Conservation (phyloP, 208 protist genomes). For the Angomonas ambiguus region DNA sequence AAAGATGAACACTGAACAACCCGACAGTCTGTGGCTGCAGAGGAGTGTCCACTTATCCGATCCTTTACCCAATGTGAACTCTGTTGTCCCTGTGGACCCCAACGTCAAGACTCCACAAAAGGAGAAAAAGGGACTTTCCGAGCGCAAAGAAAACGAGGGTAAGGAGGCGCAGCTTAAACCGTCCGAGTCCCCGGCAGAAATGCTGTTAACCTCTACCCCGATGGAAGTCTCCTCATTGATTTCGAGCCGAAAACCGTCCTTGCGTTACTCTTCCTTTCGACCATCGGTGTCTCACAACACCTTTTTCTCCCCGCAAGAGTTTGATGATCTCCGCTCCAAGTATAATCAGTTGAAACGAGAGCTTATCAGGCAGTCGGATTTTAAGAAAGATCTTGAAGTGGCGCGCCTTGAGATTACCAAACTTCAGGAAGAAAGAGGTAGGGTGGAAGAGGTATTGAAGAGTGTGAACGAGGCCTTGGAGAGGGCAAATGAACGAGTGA, state of each 20-base stretch:
- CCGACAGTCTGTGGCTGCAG: conserved; percentile 83
- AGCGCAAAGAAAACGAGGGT: conserved; percentile 2
- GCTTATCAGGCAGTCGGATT: conserved; percentile 63
- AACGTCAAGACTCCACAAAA: background rate
- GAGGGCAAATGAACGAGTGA: conserved; percentile 38
- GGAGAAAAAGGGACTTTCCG: background rate
- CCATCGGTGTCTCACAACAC: conserved; percentile 52
- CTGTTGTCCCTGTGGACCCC: conserved; percentile 4
- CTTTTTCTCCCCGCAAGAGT: conserved; percentile 71
- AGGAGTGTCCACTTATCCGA: conserved; percentile 75
- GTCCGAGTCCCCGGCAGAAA: conserved; percentile 17
- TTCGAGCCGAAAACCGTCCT: conserved; percentile 29
- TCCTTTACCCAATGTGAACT: conserved; percentile 46
- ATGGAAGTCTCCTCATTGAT: conserved; percentile 41
- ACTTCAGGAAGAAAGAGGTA: conserved; percentile 59
- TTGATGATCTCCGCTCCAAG: conserved; percentile 70
- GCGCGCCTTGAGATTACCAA: conserved; percentile 66
- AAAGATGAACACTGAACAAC: conserved; percentile 11
- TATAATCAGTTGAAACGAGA: conserved; percentile 75
- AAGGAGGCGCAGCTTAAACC: background rate
- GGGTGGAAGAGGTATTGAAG: conserved; percentile 39
- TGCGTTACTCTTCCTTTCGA: conserved; percentile 38
- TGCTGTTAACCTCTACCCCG: conserved; percentile 59
- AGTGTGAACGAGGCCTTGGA: conserved; percentile 48
- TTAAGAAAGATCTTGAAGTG: conserved; percentile 76